Evolutionary conservation across 441 rosid species (phyloP).

Genomic region (Corymbia calophylla): DNA sequence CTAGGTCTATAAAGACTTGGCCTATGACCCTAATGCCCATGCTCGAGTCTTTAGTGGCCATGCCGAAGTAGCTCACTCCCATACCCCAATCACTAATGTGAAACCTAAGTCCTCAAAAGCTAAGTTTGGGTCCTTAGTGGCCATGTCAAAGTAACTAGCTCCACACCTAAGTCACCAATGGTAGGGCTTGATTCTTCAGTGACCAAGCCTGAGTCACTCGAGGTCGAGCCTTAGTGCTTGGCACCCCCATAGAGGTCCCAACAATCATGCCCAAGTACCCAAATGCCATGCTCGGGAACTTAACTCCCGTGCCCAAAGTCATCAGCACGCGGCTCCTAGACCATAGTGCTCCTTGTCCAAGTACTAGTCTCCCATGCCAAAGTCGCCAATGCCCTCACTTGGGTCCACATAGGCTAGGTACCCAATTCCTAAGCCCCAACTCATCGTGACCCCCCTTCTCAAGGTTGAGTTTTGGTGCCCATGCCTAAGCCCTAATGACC

Average conservation of each 20-base stretch:
- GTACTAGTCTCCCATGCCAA: neutral
- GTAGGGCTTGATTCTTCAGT: accelerated
- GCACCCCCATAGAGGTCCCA: neutral
- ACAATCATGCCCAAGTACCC: accelerated
- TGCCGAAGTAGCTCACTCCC: too few relatives aligned
- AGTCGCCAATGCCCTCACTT: accelerated
- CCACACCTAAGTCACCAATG: neutral
- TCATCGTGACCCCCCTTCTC: accelerated
- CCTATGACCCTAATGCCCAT: too few relatives aligned
- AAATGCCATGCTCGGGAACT: accelerated
- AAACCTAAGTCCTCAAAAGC: too few relatives aligned
- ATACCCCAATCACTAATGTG: too few relatives aligned
- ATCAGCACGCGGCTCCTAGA: neutral
- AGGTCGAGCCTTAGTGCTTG: neutral
- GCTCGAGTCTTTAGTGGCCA: too few relatives aligned
- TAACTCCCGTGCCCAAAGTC: neutral
- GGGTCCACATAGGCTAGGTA: neutral
- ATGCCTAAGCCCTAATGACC: accelerated
- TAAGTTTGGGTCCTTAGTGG: neutral
- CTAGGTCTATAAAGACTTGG: too few relatives aligned
- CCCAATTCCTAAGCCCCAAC: accelerated
- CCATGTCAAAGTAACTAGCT: neutral
- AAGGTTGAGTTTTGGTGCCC: accelerated
- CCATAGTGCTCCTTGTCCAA: neutral
- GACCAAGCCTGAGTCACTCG: neutral